Percentiles rank a stretch among this genome's conserved stretches.
Evolutionary conservation across 192 early-diverging fungal genomes (phyloP).

Genomic region (Spizellomyces sp.): DNA sequence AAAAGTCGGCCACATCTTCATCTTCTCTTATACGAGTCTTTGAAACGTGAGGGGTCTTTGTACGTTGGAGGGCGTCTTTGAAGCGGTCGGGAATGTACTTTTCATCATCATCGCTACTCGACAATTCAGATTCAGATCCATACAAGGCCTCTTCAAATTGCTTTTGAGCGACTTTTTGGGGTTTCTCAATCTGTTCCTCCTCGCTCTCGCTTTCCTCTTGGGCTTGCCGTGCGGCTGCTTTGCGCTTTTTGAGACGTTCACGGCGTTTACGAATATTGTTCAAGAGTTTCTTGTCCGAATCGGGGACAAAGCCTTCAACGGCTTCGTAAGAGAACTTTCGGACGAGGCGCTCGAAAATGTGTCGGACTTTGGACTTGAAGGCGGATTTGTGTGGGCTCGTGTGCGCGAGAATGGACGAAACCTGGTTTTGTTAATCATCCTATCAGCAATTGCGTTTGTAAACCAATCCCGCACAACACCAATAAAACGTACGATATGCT

Average conservation of each 20-base stretch:
- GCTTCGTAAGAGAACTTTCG: constrained; percentile 82
- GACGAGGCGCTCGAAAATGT: constrained; percentile 90
- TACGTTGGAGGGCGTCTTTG: constrained; percentile 15
- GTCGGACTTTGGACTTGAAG: constrained; percentile 89
- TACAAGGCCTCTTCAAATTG: constrained; percentile 88
- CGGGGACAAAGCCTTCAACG: constrained; percentile 78
- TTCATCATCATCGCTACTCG: constrained; percentile 67
- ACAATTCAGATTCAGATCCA: constrained; percentile 90
- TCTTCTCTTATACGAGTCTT: constrained; percentile 52
- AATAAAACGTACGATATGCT: background rate
- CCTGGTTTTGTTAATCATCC: constrained; percentile 49
- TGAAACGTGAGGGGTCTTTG: background rate
- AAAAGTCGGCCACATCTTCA: constrained; percentile 77
- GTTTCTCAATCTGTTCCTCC: constrained; percentile 40
- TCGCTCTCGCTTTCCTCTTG: constrained; percentile 50
- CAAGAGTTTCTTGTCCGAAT: constrained; percentile 86
- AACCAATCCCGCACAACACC: too few relatives aligned
- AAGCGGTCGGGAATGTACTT: constrained; percentile 54
- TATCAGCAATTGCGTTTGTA: too few relatives aligned
- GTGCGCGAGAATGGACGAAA: constrained; percentile 72
- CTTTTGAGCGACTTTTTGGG: constrained; percentile 35
- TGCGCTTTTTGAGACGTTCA: constrained; percentile 80
- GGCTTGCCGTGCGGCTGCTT: constrained; percentile 48
- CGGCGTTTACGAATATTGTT: constrained; percentile 90
- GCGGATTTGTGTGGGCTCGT: constrained; percentile 84